Evolutionary conservation across 106 monocot genomes (phyloP).

Genomic region (Alisma plantagoaquatica): DNA sequence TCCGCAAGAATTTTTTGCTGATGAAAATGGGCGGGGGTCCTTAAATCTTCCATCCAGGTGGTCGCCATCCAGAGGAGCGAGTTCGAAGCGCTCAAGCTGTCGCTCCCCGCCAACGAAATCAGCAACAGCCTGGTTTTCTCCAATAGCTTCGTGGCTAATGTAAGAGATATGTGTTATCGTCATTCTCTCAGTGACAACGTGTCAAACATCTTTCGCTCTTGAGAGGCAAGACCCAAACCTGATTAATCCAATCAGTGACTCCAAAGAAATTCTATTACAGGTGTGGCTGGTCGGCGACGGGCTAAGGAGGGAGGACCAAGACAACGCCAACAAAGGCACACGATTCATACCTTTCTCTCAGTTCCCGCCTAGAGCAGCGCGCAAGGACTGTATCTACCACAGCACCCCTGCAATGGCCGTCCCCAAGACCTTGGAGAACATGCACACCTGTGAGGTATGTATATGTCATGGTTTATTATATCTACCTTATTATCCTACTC

Average conservation of each 20-base stretch:
- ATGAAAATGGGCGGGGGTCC: too few species aligned
- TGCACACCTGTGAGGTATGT: constrained; percentile 76
- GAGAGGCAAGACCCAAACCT: too few species aligned
- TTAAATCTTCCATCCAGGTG: constrained; percentile 29
- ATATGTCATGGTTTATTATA: too few species aligned
- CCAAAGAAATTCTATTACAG: too few species aligned
- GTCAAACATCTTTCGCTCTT: too few species aligned
- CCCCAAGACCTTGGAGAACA: constrained; percentile 44
- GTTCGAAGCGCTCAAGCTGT: constrained; percentile 41
- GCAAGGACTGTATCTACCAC: constrained; percentile 54
- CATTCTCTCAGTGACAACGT: too few species aligned
- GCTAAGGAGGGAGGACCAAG: constrained; percentile 37
- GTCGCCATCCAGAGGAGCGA: constrained; percentile 39
- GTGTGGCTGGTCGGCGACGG: constrained; percentile 59
- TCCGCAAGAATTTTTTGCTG: too few species aligned
- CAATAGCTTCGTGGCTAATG: constrained; percentile 31
- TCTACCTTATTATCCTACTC: too few species aligned
- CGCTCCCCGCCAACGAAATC: constrained; percentile 15
- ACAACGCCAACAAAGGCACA: constrained; percentile 42
- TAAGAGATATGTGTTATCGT: constrained; percentile 11
- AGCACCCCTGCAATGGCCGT: constrained; percentile 66
- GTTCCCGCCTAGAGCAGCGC: constrained; percentile 43
- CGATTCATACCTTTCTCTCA: constrained; percentile 54
- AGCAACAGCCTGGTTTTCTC: constrained; percentile 26
- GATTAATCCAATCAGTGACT: too few species aligned